Conservation (phyloP, 2,329 filamentous ascomycete genomes). For the Phialophora macrospora region DNA sequence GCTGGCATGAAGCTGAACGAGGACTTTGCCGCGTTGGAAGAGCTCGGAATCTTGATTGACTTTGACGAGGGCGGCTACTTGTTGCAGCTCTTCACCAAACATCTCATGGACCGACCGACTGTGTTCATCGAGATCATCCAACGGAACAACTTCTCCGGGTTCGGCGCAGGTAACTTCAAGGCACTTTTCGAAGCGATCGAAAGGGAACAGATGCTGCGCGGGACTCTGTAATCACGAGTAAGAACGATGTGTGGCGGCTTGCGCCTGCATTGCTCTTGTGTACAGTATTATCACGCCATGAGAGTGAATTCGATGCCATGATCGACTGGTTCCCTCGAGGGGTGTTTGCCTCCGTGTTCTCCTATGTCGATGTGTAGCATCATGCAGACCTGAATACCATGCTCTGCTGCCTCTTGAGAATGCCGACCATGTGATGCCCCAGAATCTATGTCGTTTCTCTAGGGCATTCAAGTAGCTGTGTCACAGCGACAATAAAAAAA, state of each 20-base stretch:
- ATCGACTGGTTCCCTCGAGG: neutral
- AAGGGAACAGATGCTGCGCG: conserved; percentile 82
- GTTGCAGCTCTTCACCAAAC: conserved; percentile 77
- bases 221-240: conserved; percentile 67
- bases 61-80: conserved; percentile 93
- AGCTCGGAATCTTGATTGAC: conserved; percentile 87
- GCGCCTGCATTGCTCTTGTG: neutral
- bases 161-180: conserved; percentile 95
- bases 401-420: too few species aligned
- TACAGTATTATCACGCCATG: neutral
- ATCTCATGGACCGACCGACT: conserved; percentile 89
- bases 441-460: too few species aligned
- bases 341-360: too few species aligned
- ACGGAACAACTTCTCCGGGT: conserved; percentile 85
- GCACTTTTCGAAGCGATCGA: conserved; percentile 94
- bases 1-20: conserved; percentile 68
- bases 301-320: neutral
- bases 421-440: too few species aligned
- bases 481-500: neutral
- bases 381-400: too few species aligned
- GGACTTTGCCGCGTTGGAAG: conserved; percentile 76
- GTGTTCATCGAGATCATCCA: conserved; percentile 98
- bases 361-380: too few species aligned
- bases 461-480: neutral
- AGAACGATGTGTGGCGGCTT: neutral